Conservation (phyloP, 129 eudicot species). For the Arctium lappa region DNA sequence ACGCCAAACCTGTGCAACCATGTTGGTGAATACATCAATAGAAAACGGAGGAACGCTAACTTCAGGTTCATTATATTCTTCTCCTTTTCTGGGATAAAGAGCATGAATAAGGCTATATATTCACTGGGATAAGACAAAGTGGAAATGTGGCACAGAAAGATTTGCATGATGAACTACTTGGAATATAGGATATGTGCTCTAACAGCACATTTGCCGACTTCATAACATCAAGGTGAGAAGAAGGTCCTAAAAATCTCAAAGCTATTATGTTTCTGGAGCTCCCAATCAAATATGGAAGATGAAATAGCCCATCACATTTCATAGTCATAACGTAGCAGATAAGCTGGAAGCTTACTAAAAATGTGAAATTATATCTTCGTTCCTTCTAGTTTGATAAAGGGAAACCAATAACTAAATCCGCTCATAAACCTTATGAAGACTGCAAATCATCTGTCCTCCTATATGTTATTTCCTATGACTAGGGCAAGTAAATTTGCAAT, state of each 20-base stretch:
- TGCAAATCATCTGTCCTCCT: neutral
- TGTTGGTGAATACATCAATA: conserved; percentile 11
- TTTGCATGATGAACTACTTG: neutral
- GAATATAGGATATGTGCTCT: neutral
- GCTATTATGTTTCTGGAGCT: neutral
- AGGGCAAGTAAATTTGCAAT: neutral
- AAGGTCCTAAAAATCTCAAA: neutral
- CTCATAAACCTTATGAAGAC: neutral
- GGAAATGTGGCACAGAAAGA: neutral
- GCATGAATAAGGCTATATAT: neutral
- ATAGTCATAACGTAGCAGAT: neutral
- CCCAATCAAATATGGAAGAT: neutral
- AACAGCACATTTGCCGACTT: neutral
- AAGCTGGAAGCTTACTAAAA: neutral
- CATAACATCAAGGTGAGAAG: neutral
- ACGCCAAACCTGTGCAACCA: conserved; percentile 83
- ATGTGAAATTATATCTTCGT: neutral
- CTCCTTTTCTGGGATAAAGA: conserved; percentile 1
- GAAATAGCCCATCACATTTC: neutral
- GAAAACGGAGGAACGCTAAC: neutral
- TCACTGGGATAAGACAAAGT: neutral
- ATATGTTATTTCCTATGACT: neutral
- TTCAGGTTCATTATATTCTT: conserved; percentile 12
- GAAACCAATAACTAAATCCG: neutral
- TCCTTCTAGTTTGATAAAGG: neutral